These are phyloP conservation scores for Adansonia rubrostipa DNA, from an alignment of 441 rosid genomes.

Conservation along the genomic window DNA sequence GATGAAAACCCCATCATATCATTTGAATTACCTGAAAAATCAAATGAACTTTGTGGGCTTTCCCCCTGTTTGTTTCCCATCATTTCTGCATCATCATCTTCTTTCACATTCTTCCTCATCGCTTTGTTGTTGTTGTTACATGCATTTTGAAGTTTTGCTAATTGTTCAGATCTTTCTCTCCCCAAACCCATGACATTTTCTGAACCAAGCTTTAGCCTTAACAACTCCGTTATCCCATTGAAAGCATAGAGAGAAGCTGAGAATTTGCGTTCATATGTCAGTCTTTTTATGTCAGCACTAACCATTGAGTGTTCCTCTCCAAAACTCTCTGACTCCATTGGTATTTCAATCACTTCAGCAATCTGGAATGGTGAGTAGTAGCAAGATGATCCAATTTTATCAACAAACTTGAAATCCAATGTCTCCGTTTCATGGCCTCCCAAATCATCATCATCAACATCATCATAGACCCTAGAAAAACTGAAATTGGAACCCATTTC, in stretches of 20 bases:
- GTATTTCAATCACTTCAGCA: constrained; percentile 51
- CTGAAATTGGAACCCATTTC: constrained; percentile 28
- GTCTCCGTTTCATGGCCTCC: constrained; percentile 9
- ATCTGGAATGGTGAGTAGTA: constrained; percentile 65
- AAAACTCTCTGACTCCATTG: constrained; percentile 40
- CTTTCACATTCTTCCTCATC: constrained; percentile 29
- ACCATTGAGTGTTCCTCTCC: constrained; percentile 53
- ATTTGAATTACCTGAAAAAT: not conserved
- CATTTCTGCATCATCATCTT: constrained; percentile 17
- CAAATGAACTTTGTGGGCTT: constrained; percentile 28
- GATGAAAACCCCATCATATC: too few species aligned
- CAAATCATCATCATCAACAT: too few species aligned
- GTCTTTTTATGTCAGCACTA: constrained; percentile 58
- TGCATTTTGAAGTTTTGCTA: constrained; percentile 42
- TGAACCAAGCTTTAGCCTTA: constrained; percentile 50
- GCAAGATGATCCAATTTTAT: constrained; percentile 39
- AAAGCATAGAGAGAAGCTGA: constrained; percentile 78
- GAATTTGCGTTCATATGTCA: constrained; percentile 66
- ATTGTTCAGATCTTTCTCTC: constrained; percentile 38
- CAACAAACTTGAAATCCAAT: constrained; percentile 56
- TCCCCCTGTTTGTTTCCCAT: constrained; percentile 33
- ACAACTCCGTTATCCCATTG: constrained; percentile 63
- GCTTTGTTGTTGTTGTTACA: constrained; percentile 31
- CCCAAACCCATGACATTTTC: constrained; percentile 24
- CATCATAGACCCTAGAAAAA: too few species aligned